phyloP scores from a whole-genome alignment of 805 yeast genomes.

The Peterozyma toletana region DNA sequence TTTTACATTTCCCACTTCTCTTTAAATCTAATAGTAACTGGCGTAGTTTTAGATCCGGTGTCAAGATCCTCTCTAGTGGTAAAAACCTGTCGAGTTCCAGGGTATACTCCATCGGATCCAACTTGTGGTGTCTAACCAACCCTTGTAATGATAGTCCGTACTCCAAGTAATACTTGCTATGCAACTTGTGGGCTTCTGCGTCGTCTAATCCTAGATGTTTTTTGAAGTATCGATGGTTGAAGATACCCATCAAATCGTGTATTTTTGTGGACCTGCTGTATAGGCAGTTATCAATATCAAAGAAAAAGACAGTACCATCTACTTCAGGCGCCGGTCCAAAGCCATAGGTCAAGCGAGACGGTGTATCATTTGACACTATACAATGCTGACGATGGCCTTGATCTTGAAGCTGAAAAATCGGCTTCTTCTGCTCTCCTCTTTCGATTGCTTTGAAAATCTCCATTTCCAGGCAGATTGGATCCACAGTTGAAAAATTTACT shows the following conservation, averaged over 20 bases:
- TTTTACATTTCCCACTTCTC: constrained; percentile 46
- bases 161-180: constrained; percentile 68
- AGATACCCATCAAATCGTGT: constrained; percentile 84
- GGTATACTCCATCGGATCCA: constrained; percentile 87
- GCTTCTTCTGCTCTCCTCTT: too few relatives aligned
- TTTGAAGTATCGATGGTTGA: constrained; percentile 77
- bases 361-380: constrained; percentile 12
- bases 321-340: constrained; percentile 18
- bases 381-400: too few relatives aligned
- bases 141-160: constrained; percentile 96
- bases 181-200: constrained; percentile 68
- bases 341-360: constrained; percentile 17
- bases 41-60: constrained; percentile 52
- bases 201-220: constrained; percentile 52
- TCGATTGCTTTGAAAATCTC: too few relatives aligned
- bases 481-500: too few relatives aligned
- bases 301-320: constrained; percentile 48
- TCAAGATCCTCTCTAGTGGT: constrained; percentile 73
- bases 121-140: constrained; percentile 57
- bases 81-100: constrained; percentile 85
- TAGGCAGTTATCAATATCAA: constrained; percentile 91
- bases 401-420: too few relatives aligned
- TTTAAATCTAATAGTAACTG: constrained; percentile 40
- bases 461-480: too few relatives aligned
- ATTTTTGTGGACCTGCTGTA: constrained; percentile 69